phyloP scores from a whole-genome alignment of 2,329 filamentous ascomycete genomes.

The Botrytis elliptica region DNA sequence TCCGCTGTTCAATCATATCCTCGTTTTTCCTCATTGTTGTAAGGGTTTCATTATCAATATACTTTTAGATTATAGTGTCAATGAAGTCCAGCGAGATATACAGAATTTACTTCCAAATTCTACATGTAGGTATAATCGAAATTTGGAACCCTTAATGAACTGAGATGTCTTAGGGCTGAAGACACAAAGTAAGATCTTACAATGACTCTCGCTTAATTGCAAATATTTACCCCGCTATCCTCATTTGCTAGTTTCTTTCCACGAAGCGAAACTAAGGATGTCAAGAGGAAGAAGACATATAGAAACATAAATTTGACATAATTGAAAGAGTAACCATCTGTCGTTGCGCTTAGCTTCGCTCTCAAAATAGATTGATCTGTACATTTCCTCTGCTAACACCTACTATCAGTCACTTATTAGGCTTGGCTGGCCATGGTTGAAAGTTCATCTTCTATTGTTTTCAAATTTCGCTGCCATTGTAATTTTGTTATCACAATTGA shows the following conservation, averaged over 20 bases:
- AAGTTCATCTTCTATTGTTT: background rate
- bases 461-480: background rate
- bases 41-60: background rate
- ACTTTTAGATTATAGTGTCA: background rate
- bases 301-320: accelerated
- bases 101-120: accelerated
- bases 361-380: background rate
- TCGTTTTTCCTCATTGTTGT: background rate
- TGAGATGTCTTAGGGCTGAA: background rate
- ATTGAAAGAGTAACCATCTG: background rate
- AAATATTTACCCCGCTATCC: background rate
- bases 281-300: background rate
- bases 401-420: too few relatives aligned
- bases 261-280: background rate
- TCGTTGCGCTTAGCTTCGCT: background rate
- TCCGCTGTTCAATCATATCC: background rate
- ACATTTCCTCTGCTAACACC: too few relatives aligned
- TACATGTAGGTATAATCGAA: background rate
- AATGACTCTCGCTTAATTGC: background rate
- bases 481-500: background rate
- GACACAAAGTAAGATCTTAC: background rate
- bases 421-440: too few relatives aligned
- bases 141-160: background rate
- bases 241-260: background rate
- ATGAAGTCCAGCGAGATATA: background rate